Base-by-base conservation (phyloP, 2,329 filamentous ascomycete genomes). In the Trichoderma arundinaceum region DNA sequence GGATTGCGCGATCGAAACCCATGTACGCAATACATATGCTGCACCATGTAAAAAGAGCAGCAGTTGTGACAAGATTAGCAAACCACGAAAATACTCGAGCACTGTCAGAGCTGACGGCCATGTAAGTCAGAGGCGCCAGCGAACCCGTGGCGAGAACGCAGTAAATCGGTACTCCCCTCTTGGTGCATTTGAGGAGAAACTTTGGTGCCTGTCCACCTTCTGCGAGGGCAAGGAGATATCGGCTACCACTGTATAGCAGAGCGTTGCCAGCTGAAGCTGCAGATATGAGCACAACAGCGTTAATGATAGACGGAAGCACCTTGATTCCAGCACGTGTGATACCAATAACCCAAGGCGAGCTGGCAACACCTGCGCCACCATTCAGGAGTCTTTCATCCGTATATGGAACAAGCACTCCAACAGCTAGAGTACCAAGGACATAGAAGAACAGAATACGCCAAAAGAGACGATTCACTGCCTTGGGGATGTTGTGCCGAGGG, bases 361-460 rank as follows among this genome's bases (percentile, higher is more conserved):
- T 84, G 10, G 83, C 83, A 8, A 84, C 84, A n/a, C 80, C 83
- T 80, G 70, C 86, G 77, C 66, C 68, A n/a, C 72, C 86, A 70
- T 86, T 82, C 5, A 64, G 87, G 84, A 66, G 75, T 7, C 72
- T 70, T 1, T 67, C 39, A 32, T 79, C 82, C 65, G 80, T 86
- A 77, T 77, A 84, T 71, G 83, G 85, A 61, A 85, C 79, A 32
- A 85, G 78, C 53, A 88, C 81, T 13, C 83, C 80, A 2, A 85
- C 83, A 12, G 81, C 80, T 65, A 87, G 84, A 44, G 89, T 83
- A 81, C 80, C 69, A 74, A 92, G 80, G n/a, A 92, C 83, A 76
- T 92, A 92, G 77, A 92, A 92, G 1, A 83, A 77, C 0, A 88
- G 88, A 38, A 92, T 80, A 56, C 90, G 88, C 75, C 89, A 91